phyloP scores from a whole-genome alignment of 345 rosid genomes.

The Aurinia saxatilis region DNA sequence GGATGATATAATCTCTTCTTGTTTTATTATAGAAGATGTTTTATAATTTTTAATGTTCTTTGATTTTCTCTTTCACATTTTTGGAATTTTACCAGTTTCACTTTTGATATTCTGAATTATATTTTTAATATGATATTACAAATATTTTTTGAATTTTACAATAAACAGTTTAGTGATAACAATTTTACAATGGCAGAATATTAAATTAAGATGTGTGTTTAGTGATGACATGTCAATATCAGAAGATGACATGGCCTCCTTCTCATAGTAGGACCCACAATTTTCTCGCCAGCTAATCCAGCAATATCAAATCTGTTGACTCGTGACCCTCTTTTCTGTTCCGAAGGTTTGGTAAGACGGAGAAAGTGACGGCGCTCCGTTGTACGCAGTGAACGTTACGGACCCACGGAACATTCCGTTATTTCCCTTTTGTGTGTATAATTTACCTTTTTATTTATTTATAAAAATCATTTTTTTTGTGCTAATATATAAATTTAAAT shows the following conservation, averaged over 20 bases:
- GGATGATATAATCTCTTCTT: too few relatives aligned
- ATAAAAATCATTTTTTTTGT: not conserved
- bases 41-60: too few relatives aligned
- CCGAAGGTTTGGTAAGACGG: not conserved
- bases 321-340: not conserved
- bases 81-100: too few relatives aligned
- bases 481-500: not conserved
- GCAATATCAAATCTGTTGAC: not conserved
- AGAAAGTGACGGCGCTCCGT: slow-evolving; percentile 14
- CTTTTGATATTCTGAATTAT: too few relatives aligned
- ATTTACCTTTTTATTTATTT: not conserved
- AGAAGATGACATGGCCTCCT: not conserved
- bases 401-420: slow-evolving; percentile 16
- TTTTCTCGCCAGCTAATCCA: not conserved
- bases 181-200: too few relatives aligned
- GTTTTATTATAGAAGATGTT: too few relatives aligned
- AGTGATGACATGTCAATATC: not conserved
- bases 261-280: not conserved
- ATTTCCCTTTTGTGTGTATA: not conserved
- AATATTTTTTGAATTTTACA: too few relatives aligned
- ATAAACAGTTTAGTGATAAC: too few relatives aligned
- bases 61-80: too few relatives aligned
- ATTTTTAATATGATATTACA: too few relatives aligned
- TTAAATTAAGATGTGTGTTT: too few relatives aligned
- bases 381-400: slow-evolving; percentile 2